Percentiles rank a stretch among this genome's conserved stretches.
phyloP scores from a whole-genome alignment of 2,329 filamentous ascomycete genomes.

The Colletotrichum cordylinicola region DNA sequence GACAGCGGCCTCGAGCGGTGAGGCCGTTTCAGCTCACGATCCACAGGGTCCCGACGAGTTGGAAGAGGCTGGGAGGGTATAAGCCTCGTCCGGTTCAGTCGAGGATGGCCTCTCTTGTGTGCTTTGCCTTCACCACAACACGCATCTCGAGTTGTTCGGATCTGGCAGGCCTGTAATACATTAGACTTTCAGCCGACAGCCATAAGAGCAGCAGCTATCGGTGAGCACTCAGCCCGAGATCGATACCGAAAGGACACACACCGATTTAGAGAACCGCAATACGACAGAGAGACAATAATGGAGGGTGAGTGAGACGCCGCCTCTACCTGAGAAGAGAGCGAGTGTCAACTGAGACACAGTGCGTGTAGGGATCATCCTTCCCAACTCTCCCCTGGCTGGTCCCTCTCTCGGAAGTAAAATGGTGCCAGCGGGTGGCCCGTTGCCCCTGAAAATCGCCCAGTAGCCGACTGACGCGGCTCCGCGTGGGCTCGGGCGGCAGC shows the following conservation, averaged over 20 bases:
- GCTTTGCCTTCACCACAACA: rapidly evolving
- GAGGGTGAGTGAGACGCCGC: background rate
- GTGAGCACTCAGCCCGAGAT: background rate
- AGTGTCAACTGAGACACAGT: background rate
- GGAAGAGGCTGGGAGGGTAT: background rate
- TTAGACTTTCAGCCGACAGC: background rate
- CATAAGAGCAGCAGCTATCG: background rate
- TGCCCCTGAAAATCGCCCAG: conserved; percentile 2
- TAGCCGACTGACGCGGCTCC: conserved; percentile 1
- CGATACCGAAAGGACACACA: background rate
- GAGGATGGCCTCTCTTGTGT: background rate
- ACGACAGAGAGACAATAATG: background rate
- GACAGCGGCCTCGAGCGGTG: background rate
- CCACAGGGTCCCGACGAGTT: background rate
- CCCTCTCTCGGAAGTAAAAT: background rate
- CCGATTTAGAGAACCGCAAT: background rate
- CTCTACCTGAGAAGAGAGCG: background rate
- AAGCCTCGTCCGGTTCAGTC: background rate
- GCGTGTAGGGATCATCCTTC: background rate
- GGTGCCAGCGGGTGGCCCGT: background rate
- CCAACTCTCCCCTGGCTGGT: background rate
- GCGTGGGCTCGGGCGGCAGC: background rate
- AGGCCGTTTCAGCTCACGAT: conserved; percentile 6
- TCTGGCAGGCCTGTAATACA: background rate
- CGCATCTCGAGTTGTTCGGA: background rate